phyloP scores from a whole-genome alignment of 2,329 filamentous ascomycete species.

The Clathrospora elynae region DNA sequence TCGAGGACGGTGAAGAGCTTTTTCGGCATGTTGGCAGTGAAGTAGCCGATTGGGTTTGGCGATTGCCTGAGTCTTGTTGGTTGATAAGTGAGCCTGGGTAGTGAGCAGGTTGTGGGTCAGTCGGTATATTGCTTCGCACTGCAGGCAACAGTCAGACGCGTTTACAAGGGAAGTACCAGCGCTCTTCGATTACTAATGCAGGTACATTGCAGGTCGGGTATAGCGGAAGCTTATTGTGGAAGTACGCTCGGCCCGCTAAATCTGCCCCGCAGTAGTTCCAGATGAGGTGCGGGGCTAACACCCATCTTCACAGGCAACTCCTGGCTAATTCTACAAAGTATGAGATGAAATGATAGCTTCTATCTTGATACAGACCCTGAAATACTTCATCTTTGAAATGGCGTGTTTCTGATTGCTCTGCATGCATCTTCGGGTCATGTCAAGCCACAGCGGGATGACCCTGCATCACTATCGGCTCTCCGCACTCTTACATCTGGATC shows the following conservation, averaged over 20 bases:
- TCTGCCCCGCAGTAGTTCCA: conserved; percentile 19
- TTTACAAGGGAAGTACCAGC: too few species aligned
- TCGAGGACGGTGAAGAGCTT: conserved; percentile 46
- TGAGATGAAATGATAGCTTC: too few species aligned
- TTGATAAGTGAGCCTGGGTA: background rate
- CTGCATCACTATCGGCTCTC: conserved; percentile 31
- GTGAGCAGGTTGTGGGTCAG: background rate
- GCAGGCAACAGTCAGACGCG: conserved; percentile 15
- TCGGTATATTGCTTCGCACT: too few species aligned
- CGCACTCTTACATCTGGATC: conserved; percentile 12
- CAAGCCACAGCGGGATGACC: conserved; percentile 1
- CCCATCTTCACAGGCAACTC: too few species aligned
- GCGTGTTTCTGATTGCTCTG: too few species aligned
- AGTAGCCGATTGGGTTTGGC: background rate
- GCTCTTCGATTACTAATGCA: too few species aligned
- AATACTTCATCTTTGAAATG: too few species aligned
- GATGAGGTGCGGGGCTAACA: conserved; percentile 15
- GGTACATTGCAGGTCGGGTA: conserved; percentile 1
- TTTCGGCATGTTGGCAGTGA: conserved; percentile 27
- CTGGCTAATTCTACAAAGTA: too few species aligned
- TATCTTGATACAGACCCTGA: too few species aligned
- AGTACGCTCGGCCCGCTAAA: background rate
- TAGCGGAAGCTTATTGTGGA: background rate
- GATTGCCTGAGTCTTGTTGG: background rate
- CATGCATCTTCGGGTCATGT: too few species aligned